A percentile compares a stretch with the other conserved stretches of the same genome.
Conservation (phyloP, 1,139 yeast species). For the Debaryomyces nepalensis region DNA sequence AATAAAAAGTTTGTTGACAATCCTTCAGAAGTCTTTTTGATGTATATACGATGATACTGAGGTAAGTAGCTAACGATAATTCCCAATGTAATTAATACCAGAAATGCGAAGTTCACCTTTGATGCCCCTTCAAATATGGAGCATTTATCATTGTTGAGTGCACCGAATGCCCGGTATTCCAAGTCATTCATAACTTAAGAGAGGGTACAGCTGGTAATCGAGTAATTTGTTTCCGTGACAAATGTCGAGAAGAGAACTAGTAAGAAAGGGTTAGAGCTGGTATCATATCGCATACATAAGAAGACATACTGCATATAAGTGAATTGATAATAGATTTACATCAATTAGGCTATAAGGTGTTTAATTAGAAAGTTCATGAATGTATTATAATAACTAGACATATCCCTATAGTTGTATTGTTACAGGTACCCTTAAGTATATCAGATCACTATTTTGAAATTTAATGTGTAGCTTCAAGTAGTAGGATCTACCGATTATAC, state of each 20-base stretch:
- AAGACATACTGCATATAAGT: slow-evolving; percentile 3
- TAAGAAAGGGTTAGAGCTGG: neutral
- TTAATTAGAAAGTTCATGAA: no score
- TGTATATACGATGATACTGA: slow-evolving; percentile 66
- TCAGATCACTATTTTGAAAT: slow-evolving; percentile 33
- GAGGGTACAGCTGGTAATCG: neutral
- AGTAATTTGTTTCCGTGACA: no score
- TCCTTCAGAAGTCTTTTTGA: slow-evolving; percentile 74
- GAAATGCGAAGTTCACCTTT: slow-evolving; percentile 49
- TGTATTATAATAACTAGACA: no score
- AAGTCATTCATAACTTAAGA: neutral
- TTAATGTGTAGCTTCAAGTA: slow-evolving; percentile 36
- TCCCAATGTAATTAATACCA: slow-evolving; percentile 62
- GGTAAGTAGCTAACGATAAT: slow-evolving; percentile 78
- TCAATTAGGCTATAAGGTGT: neutral
- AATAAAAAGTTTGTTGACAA: slow-evolving; percentile 74
- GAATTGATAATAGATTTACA: neutral
- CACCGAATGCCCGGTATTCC: slow-evolving; percentile 13
- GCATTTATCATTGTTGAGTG: slow-evolving; percentile 29
- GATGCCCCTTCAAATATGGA: slow-evolving; percentile 52
- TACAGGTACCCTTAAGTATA: slow-evolving; percentile 38
- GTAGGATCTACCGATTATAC: slow-evolving; percentile 41
- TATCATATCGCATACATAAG: neutral
- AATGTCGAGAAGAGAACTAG: neutral
- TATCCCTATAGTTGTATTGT: slow-evolving; percentile 26